Base-by-base conservation (phyloP, 192 early-diverging fungal genomes). In the Coemansia guatemalensis region DNA sequence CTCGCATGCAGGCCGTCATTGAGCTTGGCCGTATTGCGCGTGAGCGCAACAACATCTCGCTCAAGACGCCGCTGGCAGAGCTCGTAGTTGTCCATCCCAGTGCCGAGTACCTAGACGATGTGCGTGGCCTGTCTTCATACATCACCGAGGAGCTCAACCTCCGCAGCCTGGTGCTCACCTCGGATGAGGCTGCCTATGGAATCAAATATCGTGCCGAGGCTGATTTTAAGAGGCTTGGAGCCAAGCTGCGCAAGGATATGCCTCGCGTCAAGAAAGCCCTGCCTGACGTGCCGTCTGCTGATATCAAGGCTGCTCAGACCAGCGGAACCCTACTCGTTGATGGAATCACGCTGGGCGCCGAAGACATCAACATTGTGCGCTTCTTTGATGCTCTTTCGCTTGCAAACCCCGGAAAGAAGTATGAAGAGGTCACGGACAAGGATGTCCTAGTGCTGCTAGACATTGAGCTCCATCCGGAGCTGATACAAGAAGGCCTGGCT, bases 1-100 rank as follows among this genome's bases (percentile, higher is more conserved):
- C 86, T 41, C 89, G 96, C 62, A 96, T 99, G 94, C 95, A 97
- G 82, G 80, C 88, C 2, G 97, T 99, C 53, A 98, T 99, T 67
- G 96, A 99, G 69, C 86, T 94, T 58, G 96, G 95, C 26, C 89
- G 97, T 50, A 77, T 87, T 64, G 83, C 93, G 58, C 93, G 97
- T 62, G 97, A 99, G 71, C 86, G 91, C 74, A 90, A 93, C 63
- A 95, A 85, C 49, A 85, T 98, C 71, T 87, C 92, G 58, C 86
- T 99, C 66, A 99, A 99, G 88, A 96, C 90, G 32, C 97, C 97
- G 22, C 78, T 96, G 68, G 85, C 88, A 62, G 94, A 98, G 73
- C 75, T 99, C 39, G 90, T 99, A 25, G 91, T 98, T 35, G 86
- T 99, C 59, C 90, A 95, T 76, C 83, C 91, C 2, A 89, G 91